Evolutionary conservation across 1,284 basidiomycete genomes (phyloP).

Genomic region (Xerocomus cyaneibrunnescens): DNA sequence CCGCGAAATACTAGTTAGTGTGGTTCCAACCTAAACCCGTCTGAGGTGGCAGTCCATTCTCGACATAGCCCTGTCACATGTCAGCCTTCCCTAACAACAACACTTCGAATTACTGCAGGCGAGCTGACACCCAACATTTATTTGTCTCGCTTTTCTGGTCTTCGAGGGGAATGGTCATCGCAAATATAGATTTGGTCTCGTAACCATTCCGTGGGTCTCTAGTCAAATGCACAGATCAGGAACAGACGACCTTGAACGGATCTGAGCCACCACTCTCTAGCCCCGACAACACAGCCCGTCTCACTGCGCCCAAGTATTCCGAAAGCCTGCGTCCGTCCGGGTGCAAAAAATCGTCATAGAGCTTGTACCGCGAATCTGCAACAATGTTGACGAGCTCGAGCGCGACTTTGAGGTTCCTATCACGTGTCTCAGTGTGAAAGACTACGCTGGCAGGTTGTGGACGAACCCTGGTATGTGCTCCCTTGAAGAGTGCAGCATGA

Average conservation of each 20-base stretch:
- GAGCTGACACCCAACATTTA: not conserved
- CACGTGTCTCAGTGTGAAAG: not conserved
- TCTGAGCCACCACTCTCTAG: constrained; percentile 73
- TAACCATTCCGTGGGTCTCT: not conserved
- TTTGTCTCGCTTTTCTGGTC: not conserved
- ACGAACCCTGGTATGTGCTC: constrained; percentile 67
- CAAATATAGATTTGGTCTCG: constrained; percentile 4
- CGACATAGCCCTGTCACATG: constrained; percentile 9
- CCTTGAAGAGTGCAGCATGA: constrained; percentile 67
- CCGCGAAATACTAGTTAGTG: not conserved
- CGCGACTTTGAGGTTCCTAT: constrained; percentile 79
- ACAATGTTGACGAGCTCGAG: constrained; percentile 82
- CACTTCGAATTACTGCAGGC: not conserved
- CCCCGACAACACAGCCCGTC: constrained; percentile 67
- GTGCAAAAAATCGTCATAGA: constrained; percentile 84
- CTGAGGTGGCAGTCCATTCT: not conserved
- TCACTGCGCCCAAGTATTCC: constrained; percentile 72
- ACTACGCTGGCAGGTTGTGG: not conserved
- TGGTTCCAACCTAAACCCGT: not conserved
- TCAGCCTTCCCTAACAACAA: constrained; percentile 1
- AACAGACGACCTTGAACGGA: constrained; percentile 56
- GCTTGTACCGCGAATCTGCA: constrained; percentile 83
- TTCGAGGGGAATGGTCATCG: constrained; percentile 1
- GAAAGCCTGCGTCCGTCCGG: constrained; percentile 55
- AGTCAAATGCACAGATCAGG: constrained; percentile 16